Percentiles rank a stretch among this genome's conserved stretches.
Conservation (phyloP, 306 rosid genomes). For the Oxytropis ochrocephala region DNA sequence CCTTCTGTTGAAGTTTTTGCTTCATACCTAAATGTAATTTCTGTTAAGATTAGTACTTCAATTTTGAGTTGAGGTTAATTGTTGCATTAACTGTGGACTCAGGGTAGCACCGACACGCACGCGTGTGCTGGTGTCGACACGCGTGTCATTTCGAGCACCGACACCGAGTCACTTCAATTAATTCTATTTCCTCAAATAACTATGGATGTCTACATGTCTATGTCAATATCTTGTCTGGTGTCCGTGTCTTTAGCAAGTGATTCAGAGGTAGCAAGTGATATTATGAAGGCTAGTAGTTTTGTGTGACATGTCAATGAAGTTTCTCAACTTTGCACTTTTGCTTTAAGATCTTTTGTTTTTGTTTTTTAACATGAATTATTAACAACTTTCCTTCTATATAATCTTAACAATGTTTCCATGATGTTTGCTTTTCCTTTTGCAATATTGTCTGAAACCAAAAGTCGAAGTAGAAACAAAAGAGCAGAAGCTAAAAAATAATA, state of each 20-base stretch:
- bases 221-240: no score
- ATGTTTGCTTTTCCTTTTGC: not conserved
- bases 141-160: no score
- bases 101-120: not conserved
- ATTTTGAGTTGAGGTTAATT: conserved; percentile 13
- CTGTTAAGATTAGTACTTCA: not conserved
- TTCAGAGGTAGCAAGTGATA: not conserved
- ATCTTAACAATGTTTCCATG: not conserved
- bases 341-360: not conserved
- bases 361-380: not conserved
- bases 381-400: not conserved
- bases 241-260: no score
- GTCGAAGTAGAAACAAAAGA: conserved; percentile 1
- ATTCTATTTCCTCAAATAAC: no score
- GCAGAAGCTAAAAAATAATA: not conserved
- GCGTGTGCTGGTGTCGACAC: no score
- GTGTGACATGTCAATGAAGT: conserved; percentile 18
- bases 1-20: conserved; percentile 40
- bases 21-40: not conserved
- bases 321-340: conserved; percentile 12
- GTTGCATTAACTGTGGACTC: conserved; percentile 25
- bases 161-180: no score
- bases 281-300: not conserved
- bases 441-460: not conserved
- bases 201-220: no score